These are phyloP conservation scores for Salix suchowensis DNA, from an alignment of 345 rosid genomes.

Conservation along the genomic window DNA sequence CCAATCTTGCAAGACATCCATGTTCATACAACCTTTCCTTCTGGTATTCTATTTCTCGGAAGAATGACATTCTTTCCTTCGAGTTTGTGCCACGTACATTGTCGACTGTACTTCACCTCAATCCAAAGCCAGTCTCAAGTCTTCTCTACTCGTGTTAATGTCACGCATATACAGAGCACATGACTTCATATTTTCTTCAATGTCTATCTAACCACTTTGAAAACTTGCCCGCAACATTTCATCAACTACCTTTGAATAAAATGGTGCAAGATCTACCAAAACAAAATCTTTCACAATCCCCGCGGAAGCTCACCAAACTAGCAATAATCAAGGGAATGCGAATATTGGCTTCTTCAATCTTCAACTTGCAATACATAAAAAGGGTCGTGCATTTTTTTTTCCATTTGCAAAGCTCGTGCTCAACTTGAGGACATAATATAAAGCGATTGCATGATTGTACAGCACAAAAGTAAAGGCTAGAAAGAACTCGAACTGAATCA, in stretches of 20 bases:
- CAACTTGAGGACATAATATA: not conserved
- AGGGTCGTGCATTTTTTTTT: not conserved
- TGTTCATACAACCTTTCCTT: not conserved
- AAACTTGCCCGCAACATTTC: not conserved
- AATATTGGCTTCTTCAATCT: not conserved
- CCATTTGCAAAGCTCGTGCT: not conserved
- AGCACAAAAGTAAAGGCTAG: not conserved
- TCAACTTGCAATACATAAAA: not conserved
- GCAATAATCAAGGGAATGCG: not conserved
- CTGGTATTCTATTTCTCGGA: not conserved
- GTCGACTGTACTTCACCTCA: not conserved
- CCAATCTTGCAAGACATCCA: not conserved
- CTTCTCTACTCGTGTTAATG: not conserved
- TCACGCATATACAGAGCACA: not conserved
- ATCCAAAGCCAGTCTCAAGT: not conserved
- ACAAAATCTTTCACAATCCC: not conserved
- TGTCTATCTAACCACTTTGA: slow-evolving; percentile 9
- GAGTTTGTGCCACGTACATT: not conserved
- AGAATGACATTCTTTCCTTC: not conserved
- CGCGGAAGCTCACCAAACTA: not conserved
- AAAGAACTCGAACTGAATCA: not conserved
- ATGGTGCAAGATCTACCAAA: not conserved
- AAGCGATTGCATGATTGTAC: not conserved
- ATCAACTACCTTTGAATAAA: slow-evolving; percentile 25
- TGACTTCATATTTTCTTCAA: slow-evolving; percentile 4